Base-by-base conservation (phyloP, 2,329 filamentous ascomycete genomes). In the Fusarium chaquense region DNA sequence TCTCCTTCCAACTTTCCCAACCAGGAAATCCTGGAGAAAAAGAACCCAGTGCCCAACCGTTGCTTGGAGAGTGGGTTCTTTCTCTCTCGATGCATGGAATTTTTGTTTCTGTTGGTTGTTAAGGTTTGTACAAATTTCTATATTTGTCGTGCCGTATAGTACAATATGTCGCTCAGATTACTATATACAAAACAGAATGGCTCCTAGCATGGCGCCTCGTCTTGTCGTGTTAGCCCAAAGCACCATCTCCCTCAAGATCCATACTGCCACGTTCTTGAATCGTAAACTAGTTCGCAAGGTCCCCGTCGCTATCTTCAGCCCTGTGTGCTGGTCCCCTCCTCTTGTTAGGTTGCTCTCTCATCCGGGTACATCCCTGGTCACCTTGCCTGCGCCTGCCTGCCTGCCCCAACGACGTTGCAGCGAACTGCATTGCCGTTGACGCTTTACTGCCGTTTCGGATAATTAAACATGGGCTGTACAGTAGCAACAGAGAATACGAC, bases 361-460 rank as follows among this genome's bases (percentile, higher is more conserved):
- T 20, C 46, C 11, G 36, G 47, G 47, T 20, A n/a, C 35, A 26
- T 26, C 47, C 47, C 47, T 51, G 47, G 6, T 20, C 12, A 45
- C 49, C 38, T 36, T 38, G 60, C 43, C 56, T 35, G 28, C 10
- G 28, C 28, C 28, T 28, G 9, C 2, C 28, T 47, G 33, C 30
- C 22, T 20, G n/a, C 33, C 22, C 20, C 20, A 40, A 53, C 59
- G 15, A 20, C 41, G 47, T 61, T 65, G 35, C 65, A 52, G 51
- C 33, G 60, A 51, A 20, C 44, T 51, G 44, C 54, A 63, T 20
- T 63, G 49, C 66, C 62, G 52, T 66, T 51, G 43, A 51, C 44
- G 22, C 44, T 65, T 47, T 69, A 36, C 28, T 65, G 44, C 58
- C 61, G 56, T 69, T 52, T 70, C 66, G 66, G 50, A 62, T 53